Conservation (phyloP, 2,329 filamentous ascomycete genomes). For the Verticillium alfalfae region DNA sequence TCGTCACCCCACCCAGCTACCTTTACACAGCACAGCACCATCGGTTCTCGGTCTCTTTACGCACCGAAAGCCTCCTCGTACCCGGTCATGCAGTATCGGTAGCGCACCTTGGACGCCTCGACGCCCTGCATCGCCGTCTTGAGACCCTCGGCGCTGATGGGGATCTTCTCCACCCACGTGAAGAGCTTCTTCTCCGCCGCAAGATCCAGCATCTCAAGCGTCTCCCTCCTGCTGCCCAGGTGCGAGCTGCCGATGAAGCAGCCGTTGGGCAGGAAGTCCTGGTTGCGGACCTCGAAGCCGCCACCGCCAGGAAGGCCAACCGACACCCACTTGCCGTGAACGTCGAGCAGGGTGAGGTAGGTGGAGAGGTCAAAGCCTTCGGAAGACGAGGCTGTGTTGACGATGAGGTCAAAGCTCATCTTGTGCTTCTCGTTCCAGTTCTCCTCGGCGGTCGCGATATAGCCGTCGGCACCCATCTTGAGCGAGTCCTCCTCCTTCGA, state of each 20-base stretch:
- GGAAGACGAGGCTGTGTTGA: slow-evolving; percentile 68
- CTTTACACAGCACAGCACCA: not conserved
- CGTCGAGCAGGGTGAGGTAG: slow-evolving; percentile 75
- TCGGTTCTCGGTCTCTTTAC: slow-evolving; percentile 14
- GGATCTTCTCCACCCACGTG: slow-evolving; percentile 68
- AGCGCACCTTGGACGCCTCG: slow-evolving; percentile 65
- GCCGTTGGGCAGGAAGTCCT: slow-evolving; percentile 71
- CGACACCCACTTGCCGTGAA: slow-evolving; percentile 74
- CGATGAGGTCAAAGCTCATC: slow-evolving; percentile 68
- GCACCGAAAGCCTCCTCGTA: slow-evolving; percentile 64
- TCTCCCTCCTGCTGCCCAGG: slow-evolving; percentile 65
- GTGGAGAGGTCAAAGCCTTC: slow-evolving; percentile 62
- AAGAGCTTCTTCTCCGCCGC: slow-evolving; percentile 64
- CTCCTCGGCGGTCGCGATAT: slow-evolving; percentile 51
- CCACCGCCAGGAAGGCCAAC: slow-evolving; percentile 76
- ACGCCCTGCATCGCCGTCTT: slow-evolving; percentile 64
- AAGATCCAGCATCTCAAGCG: slow-evolving; percentile 65
- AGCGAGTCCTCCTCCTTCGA: slow-evolving; percentile 54
- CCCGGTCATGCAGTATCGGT: slow-evolving; percentile 69
- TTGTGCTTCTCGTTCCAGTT: slow-evolving; percentile 51
- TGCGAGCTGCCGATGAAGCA: slow-evolving; percentile 67
- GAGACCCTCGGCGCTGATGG: slow-evolving; percentile 67
- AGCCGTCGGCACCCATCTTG: slow-evolving; percentile 56
- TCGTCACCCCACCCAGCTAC: slow-evolving; percentile 1
- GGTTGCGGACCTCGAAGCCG: slow-evolving; percentile 64